Base-by-base conservation (phyloP, 257 asterid species). In the Salvia splendens region DNA sequence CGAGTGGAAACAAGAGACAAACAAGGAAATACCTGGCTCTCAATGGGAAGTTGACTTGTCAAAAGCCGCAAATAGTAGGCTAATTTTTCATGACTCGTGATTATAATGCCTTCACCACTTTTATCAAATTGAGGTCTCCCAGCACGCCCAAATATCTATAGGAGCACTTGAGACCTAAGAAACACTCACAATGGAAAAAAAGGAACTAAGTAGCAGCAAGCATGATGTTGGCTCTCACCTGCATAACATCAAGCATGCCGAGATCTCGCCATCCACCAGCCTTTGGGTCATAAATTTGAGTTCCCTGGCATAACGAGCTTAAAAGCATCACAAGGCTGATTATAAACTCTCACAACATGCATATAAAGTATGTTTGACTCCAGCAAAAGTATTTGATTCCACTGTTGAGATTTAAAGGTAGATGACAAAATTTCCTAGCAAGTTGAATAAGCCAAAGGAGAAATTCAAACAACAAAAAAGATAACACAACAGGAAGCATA, bases 221-320 rank as follows among this genome's bases (percentile, higher is more conserved):
- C 65, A 54, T 47, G 57, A 54, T 47, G 70, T 53, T 30, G 59
- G 53, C 57, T 28, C 78, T 78, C 61, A 93, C 99, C 89, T 93
- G 99, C 99, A 93, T 93, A 72, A 93, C 99, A 68, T 93, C 99
- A 67, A 93, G 99, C 99, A 93, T 93, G 75, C 99, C 99, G 73
- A 93, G 79, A 85, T 93, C 99, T 68, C 92, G 84, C 97, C 95
- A 90, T 66, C 99, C 99, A 84, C 99, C 99, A 71, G 97, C 99
- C 78, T 93, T 93, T 55, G 99, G 82, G 75, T 93, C 97, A 85
- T 93, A 93, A 74, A 93, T 90, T 75, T 93, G 96, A 58, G 99
- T 93, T 77, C 99, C 99, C 99, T 93, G 85, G 73, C 69, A 64
- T 53, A 61, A 68, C 64, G 78, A 61, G 69, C 78, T 68, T 62